A percentile compares a stretch with the other conserved stretches of the same genome.
Conservation (phyloP, 768 basidiomycete species). For the Leccinum incarnatum region DNA sequence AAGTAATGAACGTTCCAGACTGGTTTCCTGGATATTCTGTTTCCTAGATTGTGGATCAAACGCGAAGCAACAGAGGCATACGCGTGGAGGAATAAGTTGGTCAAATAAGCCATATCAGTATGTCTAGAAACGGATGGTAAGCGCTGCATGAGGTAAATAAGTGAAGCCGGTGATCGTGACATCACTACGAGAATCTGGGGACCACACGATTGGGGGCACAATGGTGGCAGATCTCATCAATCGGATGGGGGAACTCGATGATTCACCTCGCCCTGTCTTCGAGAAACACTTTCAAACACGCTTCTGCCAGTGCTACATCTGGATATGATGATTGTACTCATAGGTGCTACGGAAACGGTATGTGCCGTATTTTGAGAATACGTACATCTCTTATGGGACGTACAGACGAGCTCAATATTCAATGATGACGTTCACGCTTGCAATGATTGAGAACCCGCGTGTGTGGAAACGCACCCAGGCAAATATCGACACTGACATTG, state of each 20-base stretch:
- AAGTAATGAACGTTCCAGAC: slow-evolving; percentile 17
- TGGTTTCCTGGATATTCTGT: slow-evolving; percentile 39
- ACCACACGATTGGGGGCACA: neutral
- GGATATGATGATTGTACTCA: neutral
- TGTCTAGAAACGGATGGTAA: slow-evolving; percentile 30
- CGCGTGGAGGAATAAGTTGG: neutral
- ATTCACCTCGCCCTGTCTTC: slow-evolving; percentile 1
- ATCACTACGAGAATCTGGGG: neutral
- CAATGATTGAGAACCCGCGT: neutral
- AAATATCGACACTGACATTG: neutral
- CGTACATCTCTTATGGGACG: neutral
- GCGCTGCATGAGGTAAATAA: neutral
- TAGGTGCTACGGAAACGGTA: slow-evolving; percentile 11
- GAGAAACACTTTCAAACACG: slow-evolving; percentile 4
- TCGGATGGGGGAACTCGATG: slow-evolving; percentile 18
- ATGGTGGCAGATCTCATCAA: slow-evolving; percentile 13
- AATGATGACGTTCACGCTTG: neutral
- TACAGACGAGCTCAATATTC: slow-evolving; percentile 5
- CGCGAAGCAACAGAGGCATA: slow-evolving; percentile 22
- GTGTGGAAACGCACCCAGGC: too few relatives aligned
- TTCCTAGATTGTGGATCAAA: slow-evolving; percentile 39
- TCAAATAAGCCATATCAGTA: slow-evolving; percentile 25
- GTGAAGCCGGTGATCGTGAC: neutral
- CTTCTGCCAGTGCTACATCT: slow-evolving; percentile 6
- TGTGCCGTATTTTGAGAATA: neutral